Conservation (phyloP, 2,329 filamentous ascomycete species). For the Westerdykella sp. region DNA sequence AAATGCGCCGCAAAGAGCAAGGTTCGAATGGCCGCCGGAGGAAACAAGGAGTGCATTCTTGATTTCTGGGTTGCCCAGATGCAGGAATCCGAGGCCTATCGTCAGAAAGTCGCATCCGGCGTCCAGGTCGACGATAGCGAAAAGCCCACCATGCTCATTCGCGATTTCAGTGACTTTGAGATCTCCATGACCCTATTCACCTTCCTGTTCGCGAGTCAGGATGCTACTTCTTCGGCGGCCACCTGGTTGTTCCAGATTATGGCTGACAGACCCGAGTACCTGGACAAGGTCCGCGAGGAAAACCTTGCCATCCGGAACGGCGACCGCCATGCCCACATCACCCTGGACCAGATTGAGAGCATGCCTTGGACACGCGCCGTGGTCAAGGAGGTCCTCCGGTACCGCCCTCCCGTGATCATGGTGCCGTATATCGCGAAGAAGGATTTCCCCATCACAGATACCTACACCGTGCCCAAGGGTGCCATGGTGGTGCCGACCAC, state of each 20-base stretch:
- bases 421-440: constrained; percentile 92
- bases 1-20: constrained; percentile 90
- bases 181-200: constrained; percentile 90
- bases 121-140: constrained; percentile 60
- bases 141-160: constrained; percentile 77
- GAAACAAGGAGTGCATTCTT: constrained; percentile 81
- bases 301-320: constrained; percentile 70
- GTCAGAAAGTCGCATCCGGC: constrained; percentile 67
- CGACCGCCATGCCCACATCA: constrained; percentile 60
- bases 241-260: constrained; percentile 93
- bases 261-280: constrained; percentile 80
- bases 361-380: constrained; percentile 85
- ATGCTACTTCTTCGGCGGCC: constrained; percentile 84
- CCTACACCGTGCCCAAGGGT: constrained; percentile 84
- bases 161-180: constrained; percentile 80
- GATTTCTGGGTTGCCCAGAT: constrained; percentile 87
- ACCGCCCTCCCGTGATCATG: constrained; percentile 92
- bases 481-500: constrained; percentile 90
- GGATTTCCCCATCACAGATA: constrained; percentile 76
- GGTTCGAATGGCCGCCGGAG: constrained; percentile 80
- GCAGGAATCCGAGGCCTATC: constrained; percentile 74
- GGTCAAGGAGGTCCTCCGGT: constrained; percentile 60
- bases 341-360: constrained; percentile 78
- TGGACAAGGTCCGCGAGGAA: constrained; percentile 83
- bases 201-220: constrained; percentile 92